Base-by-base conservation (phyloP, 2,329 filamentous ascomycete genomes). In the Talaromyces sp. region DNA sequence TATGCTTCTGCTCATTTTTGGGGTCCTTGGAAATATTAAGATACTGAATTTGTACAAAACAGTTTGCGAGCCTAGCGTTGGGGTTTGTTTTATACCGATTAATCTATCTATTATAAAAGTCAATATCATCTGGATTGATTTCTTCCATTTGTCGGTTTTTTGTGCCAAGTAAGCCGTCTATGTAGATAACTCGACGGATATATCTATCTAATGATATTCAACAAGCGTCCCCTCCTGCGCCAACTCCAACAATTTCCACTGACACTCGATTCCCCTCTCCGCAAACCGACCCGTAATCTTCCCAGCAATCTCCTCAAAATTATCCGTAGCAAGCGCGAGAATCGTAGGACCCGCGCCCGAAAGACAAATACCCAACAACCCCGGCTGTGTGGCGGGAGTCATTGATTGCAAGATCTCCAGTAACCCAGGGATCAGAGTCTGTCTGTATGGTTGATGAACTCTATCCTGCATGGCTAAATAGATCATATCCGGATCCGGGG, bases 401-500 rank as follows among this genome's bases (percentile, higher is more conserved):
- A 97, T 92, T 60, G 88, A 93, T 72, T 91, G 85, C 54, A 99
- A 85, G 56, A 99, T 93, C 70, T 96, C 89, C 15, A 89, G 88
- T 58, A 99, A 81, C 0, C 93, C 94, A 1, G 94, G 94, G 65
- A 99, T 96, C 62, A 99, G 83, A 2, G 84, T 88, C 75, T 94
- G 88, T 56, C 94, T 88, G 78, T 99, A 97, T 43, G 91, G 94
- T 75, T 99, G 94, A 77, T 99, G 94, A 61, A 99, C 85, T 76
- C 92, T 96, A 79, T 99, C 94, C 77, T 97, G 94, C 94, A 99
- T 99, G 48, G 92, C 93, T 50, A 95, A 86, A 78, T 95, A 95
- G 72, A 99, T 99, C 74, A 96, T 88, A 67, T 95, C 88, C 21
- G 94, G 88, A 70, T 97, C 89, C 1, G 92, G 93, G 9, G 94